Evolutionary conservation across 805 yeast species (phyloP), one percentile per base, ranked within the genome.

Genomic region (Ogataea corticis): DNA sequence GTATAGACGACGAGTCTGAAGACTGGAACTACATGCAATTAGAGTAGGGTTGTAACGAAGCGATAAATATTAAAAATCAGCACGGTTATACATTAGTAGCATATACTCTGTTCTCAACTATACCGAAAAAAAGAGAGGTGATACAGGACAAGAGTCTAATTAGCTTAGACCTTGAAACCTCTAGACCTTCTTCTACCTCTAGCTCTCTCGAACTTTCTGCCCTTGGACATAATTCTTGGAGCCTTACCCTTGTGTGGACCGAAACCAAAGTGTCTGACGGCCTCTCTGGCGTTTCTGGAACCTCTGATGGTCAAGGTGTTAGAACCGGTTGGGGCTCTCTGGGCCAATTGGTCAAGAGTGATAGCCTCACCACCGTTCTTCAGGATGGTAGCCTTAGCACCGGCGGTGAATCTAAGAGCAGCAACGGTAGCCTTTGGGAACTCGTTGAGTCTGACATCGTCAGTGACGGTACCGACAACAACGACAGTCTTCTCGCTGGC

Each of bases 221-320:
- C 99, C 76, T 81, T 90, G 57, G 98, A 92, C 70, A 77, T 68
- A 76, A 94, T 85, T 82, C 95, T 90, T 79, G 99, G 99, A 70
- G 98, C 98, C 89, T 94, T 94, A 80, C 82, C 79, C 85, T 89
- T 89, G 95, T 94, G 99, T 71, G 99, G 99, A 81, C 99, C 99
- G 76, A 92, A 73, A 76, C 99, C 99, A 73, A 94, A 94, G 87
- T 94, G 98, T 83, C 97, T 89, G 69, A 89, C 98, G 69, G 98
- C 97, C 82, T 94, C 97, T 83, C 99, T 89, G 76, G 96, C 71
- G 79, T 80, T 83, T 87, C 97, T 90, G 79, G 98, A 96, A 76
- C 99, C 99, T 83, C 98, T 89, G 73, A 94, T 80, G 69, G 92
- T 78, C 75, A 94, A 78, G 63, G 99, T 94, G 96, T 94, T 94